Evolutionary conservation across 2,329 filamentous ascomycete genomes (phyloP).

Genomic region (Phaeosphaeria sp.): DNA sequence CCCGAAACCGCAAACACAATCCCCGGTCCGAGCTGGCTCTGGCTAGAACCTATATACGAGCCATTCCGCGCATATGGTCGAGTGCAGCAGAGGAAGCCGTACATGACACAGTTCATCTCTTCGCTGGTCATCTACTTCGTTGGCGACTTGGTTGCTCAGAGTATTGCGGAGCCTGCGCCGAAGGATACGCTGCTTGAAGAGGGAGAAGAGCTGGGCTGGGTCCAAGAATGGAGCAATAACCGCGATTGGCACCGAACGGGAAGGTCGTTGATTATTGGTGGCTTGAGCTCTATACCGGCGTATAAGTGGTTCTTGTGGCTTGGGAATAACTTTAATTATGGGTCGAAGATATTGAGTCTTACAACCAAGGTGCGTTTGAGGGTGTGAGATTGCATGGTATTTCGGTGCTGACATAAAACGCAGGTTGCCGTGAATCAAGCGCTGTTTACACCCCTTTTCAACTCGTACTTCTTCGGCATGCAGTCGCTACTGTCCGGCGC

Average conservation of each 20-base stretch:
- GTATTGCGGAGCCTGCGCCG: constrained; percentile 53
- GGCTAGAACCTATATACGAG: constrained; percentile 54
- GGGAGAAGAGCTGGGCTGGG: constrained; percentile 43
- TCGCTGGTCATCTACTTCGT: constrained; percentile 79
- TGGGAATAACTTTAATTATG: constrained; percentile 82
- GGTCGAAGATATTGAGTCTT: constrained; percentile 74
- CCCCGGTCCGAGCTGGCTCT: constrained; percentile 54
- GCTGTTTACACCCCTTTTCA: constrained; percentile 74
- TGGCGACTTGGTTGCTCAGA: constrained; percentile 80
- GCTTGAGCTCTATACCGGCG: constrained; percentile 74
- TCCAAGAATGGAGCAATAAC: constrained; percentile 53
- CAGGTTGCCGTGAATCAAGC: constrained; percentile 77
- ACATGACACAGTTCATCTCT: constrained; percentile 78
- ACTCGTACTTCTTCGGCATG: constrained; percentile 61
- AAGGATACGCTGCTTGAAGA: constrained; percentile 16
- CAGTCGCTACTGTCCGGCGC: constrained; percentile 64
- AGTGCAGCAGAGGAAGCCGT: constrained; percentile 74
- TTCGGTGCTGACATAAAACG: constrained; percentile 3
- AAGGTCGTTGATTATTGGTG: constrained; percentile 77
- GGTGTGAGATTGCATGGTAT: no score
- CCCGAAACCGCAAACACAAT: constrained; percentile 40
- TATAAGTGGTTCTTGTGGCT: constrained; percentile 88
- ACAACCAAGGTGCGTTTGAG: constrained; percentile 63
- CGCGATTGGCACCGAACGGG: constrained; percentile 63
- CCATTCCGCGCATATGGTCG: constrained; percentile 68